These are phyloP conservation scores for Trichoderma asperelloides DNA, from an alignment of 495 filamentous ascomycete genomes.

Conservation along the genomic window DNA sequence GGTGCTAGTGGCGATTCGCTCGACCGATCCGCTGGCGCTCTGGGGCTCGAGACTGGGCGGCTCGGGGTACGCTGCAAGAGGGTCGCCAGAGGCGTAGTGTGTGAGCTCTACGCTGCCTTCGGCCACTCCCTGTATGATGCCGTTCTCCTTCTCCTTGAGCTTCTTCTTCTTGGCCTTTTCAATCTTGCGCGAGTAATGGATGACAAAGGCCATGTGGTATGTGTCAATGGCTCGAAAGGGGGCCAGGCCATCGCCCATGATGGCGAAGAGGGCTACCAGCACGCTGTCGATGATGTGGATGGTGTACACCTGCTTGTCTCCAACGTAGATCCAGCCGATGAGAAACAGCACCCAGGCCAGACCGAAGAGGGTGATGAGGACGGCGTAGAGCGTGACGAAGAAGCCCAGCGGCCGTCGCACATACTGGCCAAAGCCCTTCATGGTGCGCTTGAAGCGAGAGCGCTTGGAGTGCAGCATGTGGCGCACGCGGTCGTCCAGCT, in stretches of 20 bases:
- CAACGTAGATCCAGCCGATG: slow-evolving; percentile 83
- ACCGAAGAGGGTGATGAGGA: slow-evolving; percentile 70
- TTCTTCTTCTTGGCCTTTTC: slow-evolving; percentile 6
- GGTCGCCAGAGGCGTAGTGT: neutral
- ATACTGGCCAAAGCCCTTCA: slow-evolving; percentile 71
- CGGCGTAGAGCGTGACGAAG: slow-evolving; percentile 70
- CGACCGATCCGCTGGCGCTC: slow-evolving; percentile 38
- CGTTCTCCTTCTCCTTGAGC: neutral
- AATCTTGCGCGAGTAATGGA: slow-evolving; percentile 24
- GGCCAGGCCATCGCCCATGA: slow-evolving; percentile 68
- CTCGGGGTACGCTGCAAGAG: slow-evolving; percentile 53
- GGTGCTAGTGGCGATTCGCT: slow-evolving; percentile 21
- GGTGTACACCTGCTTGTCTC: slow-evolving; percentile 54
- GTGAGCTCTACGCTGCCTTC: neutral
- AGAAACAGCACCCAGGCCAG: slow-evolving; percentile 77
- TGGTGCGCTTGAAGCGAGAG: slow-evolving; percentile 62
- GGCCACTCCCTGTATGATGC: slow-evolving; percentile 8
- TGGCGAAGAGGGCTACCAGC: slow-evolving; percentile 65
- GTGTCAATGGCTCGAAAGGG: slow-evolving; percentile 72
- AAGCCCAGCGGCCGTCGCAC: slow-evolving; percentile 63
- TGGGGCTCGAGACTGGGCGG: slow-evolving; percentile 50
- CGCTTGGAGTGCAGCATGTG: slow-evolving; percentile 74
- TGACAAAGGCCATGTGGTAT: slow-evolving; percentile 71
- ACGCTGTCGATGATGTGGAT: slow-evolving; percentile 72
- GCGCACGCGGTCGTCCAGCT: slow-evolving; percentile 71